Percentiles rank a stretch among this genome's conserved stretches.
Conservation (phyloP, 345 rosid species). For the Psidium guajava region DNA sequence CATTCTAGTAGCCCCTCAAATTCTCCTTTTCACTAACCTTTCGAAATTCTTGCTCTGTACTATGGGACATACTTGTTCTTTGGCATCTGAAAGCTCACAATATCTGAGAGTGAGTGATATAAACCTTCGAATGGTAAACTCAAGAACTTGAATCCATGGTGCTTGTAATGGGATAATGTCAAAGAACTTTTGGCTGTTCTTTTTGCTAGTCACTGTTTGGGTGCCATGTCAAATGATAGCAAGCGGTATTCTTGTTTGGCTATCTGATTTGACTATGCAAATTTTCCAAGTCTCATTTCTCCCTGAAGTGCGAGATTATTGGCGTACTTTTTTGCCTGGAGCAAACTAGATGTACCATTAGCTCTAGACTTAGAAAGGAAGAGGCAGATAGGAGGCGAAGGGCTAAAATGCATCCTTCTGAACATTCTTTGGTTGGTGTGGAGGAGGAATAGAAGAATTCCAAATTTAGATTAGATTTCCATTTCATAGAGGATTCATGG, state of each 20-base stretch:
- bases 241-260: background rate
- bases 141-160: background rate
- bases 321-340: background rate
- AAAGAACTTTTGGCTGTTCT: background rate
- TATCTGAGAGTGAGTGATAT: background rate
- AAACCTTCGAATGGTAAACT: background rate
- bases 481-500: background rate
- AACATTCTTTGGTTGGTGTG: background rate
- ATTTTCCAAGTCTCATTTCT: background rate
- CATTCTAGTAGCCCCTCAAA: background rate
- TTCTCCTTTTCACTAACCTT: background rate
- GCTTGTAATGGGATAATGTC: background rate
- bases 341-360: background rate
- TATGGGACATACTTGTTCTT: background rate
- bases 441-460: background rate
- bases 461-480: background rate
- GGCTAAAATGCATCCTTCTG: background rate
- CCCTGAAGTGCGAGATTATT: background rate
- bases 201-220: background rate
- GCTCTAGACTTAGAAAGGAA: background rate
- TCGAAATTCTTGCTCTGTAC: background rate
- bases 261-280: background rate
- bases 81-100: background rate
- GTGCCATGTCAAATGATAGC: background rate
- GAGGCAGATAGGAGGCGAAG: background rate